A percentile compares a stretch with the other conserved stretches of the same genome.
These are phyloP conservation scores for Fusarium subtropicale DNA, from an alignment of 2,329 filamentous ascomycete genomes.

Conservation along the genomic window DNA sequence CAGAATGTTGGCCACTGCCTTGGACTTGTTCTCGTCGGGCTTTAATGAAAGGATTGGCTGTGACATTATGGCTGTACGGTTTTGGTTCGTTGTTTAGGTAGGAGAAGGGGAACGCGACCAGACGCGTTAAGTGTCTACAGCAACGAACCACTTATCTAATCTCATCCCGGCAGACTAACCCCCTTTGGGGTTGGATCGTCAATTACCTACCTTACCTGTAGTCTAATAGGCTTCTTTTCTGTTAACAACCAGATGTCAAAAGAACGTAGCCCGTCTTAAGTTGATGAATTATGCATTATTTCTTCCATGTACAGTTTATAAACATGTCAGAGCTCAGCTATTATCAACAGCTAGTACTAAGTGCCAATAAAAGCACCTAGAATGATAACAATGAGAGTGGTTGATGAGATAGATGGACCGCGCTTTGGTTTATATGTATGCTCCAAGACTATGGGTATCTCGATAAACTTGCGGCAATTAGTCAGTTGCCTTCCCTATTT, in stretches of 20 bases:
- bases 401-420: background rate
- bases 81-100: slow-evolving; percentile 1
- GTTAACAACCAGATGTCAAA: background rate
- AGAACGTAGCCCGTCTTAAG: background rate
- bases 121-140: slow-evolving; percentile 39
- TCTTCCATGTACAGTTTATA: background rate
- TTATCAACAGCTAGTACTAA: background rate
- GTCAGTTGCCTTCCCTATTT: background rate
- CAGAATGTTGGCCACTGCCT: slow-evolving; percentile 75
- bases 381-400: no score
- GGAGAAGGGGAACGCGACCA: slow-evolving; percentile 37
- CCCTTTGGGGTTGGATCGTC: background rate
- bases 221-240: background rate
- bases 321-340: no score
- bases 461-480: slow-evolving; percentile 4
- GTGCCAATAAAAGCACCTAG: background rate
- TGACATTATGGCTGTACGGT: slow-evolving; percentile 50
- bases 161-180: background rate
- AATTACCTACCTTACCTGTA: background rate
- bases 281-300: background rate
- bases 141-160: slow-evolving; percentile 26
- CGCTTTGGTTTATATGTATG: background rate
- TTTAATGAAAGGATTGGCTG: slow-evolving; percentile 58
- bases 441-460: slow-evolving; percentile 38
- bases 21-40: slow-evolving; percentile 42